These are phyloP conservation scores for Colletotrichum lentis DNA, from an alignment of 2,329 filamentous ascomycete genomes.

Conservation along the genomic window DNA sequence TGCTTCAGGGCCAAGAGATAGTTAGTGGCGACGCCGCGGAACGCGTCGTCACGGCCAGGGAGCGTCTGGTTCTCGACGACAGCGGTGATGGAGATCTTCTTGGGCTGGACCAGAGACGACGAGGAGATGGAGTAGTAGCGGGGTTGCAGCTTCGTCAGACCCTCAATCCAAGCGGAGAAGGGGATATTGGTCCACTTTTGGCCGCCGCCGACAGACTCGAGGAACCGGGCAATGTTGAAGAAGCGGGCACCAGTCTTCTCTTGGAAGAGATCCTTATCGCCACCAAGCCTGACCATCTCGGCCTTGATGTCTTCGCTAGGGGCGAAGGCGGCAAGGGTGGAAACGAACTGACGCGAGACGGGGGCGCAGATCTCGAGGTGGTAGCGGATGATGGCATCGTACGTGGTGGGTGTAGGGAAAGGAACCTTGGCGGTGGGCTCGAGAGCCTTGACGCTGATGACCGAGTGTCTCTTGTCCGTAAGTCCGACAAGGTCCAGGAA, in stretches of 20 bases:
- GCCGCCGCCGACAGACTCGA: slow-evolving; percentile 75
- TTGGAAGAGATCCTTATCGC: slow-evolving; percentile 95
- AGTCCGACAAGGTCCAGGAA: slow-evolving; percentile 84
- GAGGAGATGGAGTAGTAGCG: slow-evolving; percentile 99
- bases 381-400: slow-evolving; percentile 90
- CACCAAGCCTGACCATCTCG: slow-evolving; percentile 87
- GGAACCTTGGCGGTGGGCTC: slow-evolving; percentile 97
- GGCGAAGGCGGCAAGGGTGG: slow-evolving; percentile 86
- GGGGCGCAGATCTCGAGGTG: slow-evolving; percentile 97
- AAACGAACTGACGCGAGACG: slow-evolving; percentile 93
- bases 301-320: slow-evolving; percentile 85
- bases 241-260: slow-evolving; percentile 81
- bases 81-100: slow-evolving; percentile 94
- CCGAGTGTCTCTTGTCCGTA: slow-evolving; percentile 76
- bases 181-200: slow-evolving; percentile 84
- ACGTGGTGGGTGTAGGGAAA: slow-evolving; percentile 96
- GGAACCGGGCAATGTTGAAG: slow-evolving; percentile 88
- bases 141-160: slow-evolving; percentile 91
- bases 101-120: slow-evolving; percentile 90
- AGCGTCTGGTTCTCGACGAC: slow-evolving; percentile 87
- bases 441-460: slow-evolving; percentile 88
- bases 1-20: slow-evolving; percentile 94
- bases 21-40: slow-evolving; percentile 96
- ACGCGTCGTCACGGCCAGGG: slow-evolving; percentile 76
- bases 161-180: slow-evolving; percentile 94